Evolutionary conservation across 1,284 basidiomycete genomes (phyloP).

Genomic region (Takashimella koratensis): DNA sequence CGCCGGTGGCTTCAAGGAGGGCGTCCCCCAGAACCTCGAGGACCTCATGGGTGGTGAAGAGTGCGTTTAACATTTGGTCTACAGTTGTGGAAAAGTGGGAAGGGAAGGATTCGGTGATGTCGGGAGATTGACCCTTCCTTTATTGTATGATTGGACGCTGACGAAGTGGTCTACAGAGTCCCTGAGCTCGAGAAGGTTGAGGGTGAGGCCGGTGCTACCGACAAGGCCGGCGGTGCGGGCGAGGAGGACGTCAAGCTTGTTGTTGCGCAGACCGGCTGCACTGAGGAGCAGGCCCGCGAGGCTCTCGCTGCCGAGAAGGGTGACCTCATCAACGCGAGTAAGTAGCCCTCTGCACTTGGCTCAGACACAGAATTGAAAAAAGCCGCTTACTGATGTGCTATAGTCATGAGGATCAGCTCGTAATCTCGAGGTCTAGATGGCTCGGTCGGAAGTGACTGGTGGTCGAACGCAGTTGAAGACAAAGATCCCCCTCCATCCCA

Average conservation of each 20-base stretch:
- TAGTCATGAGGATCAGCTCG: constrained; percentile 16
- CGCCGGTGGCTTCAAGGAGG: constrained; percentile 51
- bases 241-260: constrained; percentile 94
- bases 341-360: no score
- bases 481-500: no score
- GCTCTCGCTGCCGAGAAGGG: constrained; percentile 86
- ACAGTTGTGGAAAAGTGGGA: constrained; percentile 2
- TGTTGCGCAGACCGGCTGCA: constrained; percentile 74
- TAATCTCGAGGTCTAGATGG: no score
- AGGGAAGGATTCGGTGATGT: background rate
- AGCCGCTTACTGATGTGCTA: no score
- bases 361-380: no score
- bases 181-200: constrained; percentile 70
- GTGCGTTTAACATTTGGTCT: constrained; percentile 28
- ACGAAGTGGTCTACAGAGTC: constrained; percentile 47
- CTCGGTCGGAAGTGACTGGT: no score
- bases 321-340: constrained; percentile 91
- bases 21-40: constrained; percentile 58
- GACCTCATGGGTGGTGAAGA: constrained; percentile 59
- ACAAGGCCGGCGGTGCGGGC: constrained; percentile 54
- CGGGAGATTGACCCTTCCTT: background rate
- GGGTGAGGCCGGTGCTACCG: constrained; percentile 38
- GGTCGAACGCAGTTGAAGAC: no score
- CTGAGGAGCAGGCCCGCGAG: constrained; percentile 80
- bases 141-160: no score